Evolutionary conservation across 2,329 filamentous ascomycete genomes (phyloP).

Genomic region (Tolypocladium sp.): DNA sequence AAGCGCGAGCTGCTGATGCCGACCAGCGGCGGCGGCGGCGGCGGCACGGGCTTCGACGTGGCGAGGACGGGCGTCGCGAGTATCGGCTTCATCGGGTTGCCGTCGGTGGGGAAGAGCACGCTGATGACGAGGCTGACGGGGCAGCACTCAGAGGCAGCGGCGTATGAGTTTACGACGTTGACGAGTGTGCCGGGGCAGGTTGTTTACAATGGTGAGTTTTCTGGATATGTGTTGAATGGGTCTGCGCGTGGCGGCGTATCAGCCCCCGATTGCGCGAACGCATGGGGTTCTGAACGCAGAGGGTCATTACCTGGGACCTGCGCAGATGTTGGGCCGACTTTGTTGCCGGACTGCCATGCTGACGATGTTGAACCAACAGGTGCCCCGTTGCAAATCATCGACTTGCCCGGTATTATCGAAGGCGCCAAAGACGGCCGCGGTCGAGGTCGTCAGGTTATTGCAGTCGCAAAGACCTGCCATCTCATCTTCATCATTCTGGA

Average conservation of each 20-base stretch:
- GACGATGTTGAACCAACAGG: conserved; percentile 28
- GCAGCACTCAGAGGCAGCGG: conserved; percentile 92
- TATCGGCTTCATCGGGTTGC: conserved; percentile 96
- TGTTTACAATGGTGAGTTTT: conserved; percentile 65
- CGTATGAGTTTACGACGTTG: conserved; percentile 97
- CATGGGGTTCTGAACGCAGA: not conserved
- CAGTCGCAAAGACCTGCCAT: conserved; percentile 97
- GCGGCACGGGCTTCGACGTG: conserved; percentile 88
- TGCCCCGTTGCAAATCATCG: conserved; percentile 95
- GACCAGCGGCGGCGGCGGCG: conserved; percentile 72
- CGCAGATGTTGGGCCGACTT: not conserved
- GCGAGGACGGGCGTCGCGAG: conserved; percentile 95
- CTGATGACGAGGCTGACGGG: conserved; percentile 92
- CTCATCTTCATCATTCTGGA: conserved; percentile 97
- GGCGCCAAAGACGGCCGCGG: conserved; percentile 97
- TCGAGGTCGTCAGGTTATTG: conserved; percentile 95
- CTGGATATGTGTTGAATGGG: not conserved
- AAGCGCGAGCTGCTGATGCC: conserved; percentile 93
- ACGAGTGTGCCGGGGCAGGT: conserved; percentile 97
- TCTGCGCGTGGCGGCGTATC: not conserved
- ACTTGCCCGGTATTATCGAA: conserved; percentile 97
- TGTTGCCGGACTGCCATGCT: not conserved
- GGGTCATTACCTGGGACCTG: not conserved
- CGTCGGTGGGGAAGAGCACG: conserved; percentile 96
- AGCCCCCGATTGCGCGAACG: not conserved